These are phyloP conservation scores for Cinnamomum chago DNA, from an alignment of 164 flowering plant species.

Conservation along the genomic window DNA sequence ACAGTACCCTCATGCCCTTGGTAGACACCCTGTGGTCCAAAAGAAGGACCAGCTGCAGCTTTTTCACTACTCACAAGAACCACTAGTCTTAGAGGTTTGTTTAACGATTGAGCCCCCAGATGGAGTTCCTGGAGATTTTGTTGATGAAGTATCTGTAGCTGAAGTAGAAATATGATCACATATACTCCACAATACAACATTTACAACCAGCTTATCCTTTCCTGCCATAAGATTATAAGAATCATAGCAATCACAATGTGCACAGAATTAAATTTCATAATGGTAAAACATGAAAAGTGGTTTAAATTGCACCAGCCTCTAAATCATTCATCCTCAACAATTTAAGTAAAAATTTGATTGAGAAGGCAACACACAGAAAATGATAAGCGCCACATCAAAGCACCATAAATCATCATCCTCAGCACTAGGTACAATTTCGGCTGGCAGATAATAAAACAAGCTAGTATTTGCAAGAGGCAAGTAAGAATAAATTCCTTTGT, in stretches of 20 bases:
- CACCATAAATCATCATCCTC: background rate
- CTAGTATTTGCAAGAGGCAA: background rate
- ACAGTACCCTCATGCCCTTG: slow-evolving; percentile 90
- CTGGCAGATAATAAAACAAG: background rate
- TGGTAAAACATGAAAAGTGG: background rate
- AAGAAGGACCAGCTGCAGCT: slow-evolving; percentile 42
- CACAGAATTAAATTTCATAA: background rate
- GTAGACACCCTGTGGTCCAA: slow-evolving; percentile 80
- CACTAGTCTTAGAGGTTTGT: slow-evolving; percentile 38
- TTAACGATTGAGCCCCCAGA: slow-evolving; percentile 54
- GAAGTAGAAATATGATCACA: slow-evolving; percentile 76
- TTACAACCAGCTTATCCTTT: slow-evolving; percentile 86
- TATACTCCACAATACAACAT: slow-evolving; percentile 95
- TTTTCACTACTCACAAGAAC: slow-evolving; percentile 48
- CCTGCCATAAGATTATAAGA: slow-evolving; percentile 40
- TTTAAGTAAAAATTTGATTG: background rate
- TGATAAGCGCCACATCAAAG: background rate
- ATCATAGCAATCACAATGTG: background rate
- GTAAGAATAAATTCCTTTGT: background rate
- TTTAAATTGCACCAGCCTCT: too few species aligned
- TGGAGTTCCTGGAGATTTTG: slow-evolving; percentile 42
- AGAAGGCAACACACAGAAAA: background rate
- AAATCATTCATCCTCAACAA: too few species aligned
- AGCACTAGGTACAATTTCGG: background rate
- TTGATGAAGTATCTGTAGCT: slow-evolving; percentile 44